Conservation (phyloP, 345 rosid genomes). For the Acer saccharum region DNA sequence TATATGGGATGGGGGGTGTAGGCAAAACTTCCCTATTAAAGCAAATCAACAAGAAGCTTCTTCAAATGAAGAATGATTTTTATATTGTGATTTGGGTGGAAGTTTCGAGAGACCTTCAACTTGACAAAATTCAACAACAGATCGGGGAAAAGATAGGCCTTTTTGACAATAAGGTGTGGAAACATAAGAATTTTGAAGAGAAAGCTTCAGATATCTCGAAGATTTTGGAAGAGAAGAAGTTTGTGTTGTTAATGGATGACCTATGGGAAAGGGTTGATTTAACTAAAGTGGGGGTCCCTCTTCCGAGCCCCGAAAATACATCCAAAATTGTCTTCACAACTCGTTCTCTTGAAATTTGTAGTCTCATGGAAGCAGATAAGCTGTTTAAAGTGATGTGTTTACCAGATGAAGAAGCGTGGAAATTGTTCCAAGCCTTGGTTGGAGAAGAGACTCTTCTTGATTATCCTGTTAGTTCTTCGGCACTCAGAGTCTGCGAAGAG, state of each 20-base stretch:
- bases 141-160: neutral
- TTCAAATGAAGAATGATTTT: neutral
- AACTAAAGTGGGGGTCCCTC: slow-evolving; percentile 25
- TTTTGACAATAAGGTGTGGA: neutral
- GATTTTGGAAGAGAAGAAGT: slow-evolving; percentile 16
- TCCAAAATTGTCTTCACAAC: slow-evolving; percentile 30
- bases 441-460: slow-evolving; percentile 10
- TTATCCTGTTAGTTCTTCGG: no score
- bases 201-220: no score
- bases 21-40: slow-evolving; percentile 22
- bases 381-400: slow-evolving; percentile 17
- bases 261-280: neutral
- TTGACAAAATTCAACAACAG: neutral
- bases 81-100: slow-evolving; percentile 20
- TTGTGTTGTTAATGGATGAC: slow-evolving; percentile 18
- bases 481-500: no score
- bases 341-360: slow-evolving; percentile 26
- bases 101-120: slow-evolving; percentile 9
- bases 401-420: neutral
- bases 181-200: no score
- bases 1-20: neutral
- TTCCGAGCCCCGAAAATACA: neutral
- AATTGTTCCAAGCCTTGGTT: slow-evolving; percentile 21
- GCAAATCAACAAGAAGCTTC: slow-evolving; percentile 14
- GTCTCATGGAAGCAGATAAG: slow-evolving; percentile 26